Percentiles rank a stretch among this genome's conserved stretches.
These are phyloP conservation scores for Lasiodiplodia gonubiensis DNA, from an alignment of 2,329 filamentous ascomycete genomes.

Conservation along the genomic window DNA sequence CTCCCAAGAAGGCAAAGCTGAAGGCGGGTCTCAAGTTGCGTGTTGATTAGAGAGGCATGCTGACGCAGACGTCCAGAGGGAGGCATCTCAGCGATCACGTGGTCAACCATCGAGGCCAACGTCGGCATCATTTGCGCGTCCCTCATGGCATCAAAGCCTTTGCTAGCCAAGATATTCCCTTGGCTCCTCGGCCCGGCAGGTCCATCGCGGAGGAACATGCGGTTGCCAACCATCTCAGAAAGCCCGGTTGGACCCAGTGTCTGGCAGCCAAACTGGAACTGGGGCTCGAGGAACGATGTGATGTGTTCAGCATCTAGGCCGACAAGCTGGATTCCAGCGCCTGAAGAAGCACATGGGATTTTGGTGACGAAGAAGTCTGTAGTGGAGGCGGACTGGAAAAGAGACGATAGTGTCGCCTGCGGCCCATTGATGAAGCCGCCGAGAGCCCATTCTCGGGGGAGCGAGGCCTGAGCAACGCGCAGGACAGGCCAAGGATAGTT, in stretches of 20 bases:
- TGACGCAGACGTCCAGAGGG: slow-evolving; percentile 1
- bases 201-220: slow-evolving; percentile 5
- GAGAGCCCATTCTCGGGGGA: not conserved
- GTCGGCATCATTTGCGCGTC: slow-evolving; percentile 83
- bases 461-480: not conserved
- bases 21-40: not conserved
- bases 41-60: not conserved
- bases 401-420: not conserved
- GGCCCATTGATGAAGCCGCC: not conserved
- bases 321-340: slow-evolving; percentile 6
- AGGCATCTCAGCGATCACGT: slow-evolving; percentile 14
- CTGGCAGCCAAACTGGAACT: slow-evolving; percentile 4
- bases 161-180: slow-evolving; percentile 61
- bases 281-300: slow-evolving; percentile 11
- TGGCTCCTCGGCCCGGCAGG: slow-evolving; percentile 47
- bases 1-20: slow-evolving; percentile 35
- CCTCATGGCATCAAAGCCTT: slow-evolving; percentile 80
- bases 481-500: not conserved
- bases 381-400: slow-evolving; percentile 11
- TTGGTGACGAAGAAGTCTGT: slow-evolving; percentile 24
- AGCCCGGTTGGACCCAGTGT: not conserved
- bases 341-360: not conserved
- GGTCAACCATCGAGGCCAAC: slow-evolving; percentile 74
- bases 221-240: slow-evolving; percentile 17
- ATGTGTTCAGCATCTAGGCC: slow-evolving; percentile 12